Evolutionary conservation across 768 basidiomycete genomes (phyloP).

Genomic region (Suillus occidentalis): DNA sequence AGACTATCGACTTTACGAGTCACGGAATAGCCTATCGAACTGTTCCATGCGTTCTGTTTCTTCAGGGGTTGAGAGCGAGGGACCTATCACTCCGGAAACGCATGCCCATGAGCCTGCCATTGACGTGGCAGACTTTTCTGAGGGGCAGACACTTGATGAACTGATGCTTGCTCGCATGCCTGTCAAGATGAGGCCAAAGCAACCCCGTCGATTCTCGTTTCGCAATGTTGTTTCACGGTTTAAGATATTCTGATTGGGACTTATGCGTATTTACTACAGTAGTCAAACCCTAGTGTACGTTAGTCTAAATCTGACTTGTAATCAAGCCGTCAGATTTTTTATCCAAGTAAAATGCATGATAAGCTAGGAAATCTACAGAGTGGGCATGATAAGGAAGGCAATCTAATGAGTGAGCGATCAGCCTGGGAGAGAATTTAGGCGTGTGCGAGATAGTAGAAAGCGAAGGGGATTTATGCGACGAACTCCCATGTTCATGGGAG

Average conservation of each 20-base stretch:
- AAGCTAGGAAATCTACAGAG: neutral
- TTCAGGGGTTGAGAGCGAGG: constrained; percentile 34
- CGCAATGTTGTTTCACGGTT: constrained; percentile 4
- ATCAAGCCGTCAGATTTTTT: neutral
- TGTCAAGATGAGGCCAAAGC: neutral
- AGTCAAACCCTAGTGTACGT: neutral
- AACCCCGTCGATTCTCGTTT: neutral
- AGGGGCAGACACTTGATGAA: constrained; percentile 28
- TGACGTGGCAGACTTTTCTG: constrained; percentile 44
- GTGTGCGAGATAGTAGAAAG: constrained; percentile 12
- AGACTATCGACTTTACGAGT: constrained; percentile 1
- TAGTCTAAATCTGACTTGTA: neutral
- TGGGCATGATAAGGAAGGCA: neutral
- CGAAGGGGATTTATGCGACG: constrained; percentile 7
- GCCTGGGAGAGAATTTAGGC: neutral
- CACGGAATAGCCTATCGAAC: neutral
- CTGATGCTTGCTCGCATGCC: neutral
- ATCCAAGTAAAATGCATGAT: neutral
- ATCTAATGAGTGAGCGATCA: neutral
- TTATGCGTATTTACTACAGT: neutral
- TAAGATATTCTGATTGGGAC: neutral
- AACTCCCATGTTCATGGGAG: constrained; percentile 23
- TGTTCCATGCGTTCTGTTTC: constrained; percentile 1
- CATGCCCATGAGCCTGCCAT: constrained; percentile 40
- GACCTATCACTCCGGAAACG: constrained; percentile 50